Evolutionary conservation across 192 early-diverging fungal species (phyloP), one percentile per base, ranked within the genome.

Genomic region (Coemansia javaensis): DNA sequence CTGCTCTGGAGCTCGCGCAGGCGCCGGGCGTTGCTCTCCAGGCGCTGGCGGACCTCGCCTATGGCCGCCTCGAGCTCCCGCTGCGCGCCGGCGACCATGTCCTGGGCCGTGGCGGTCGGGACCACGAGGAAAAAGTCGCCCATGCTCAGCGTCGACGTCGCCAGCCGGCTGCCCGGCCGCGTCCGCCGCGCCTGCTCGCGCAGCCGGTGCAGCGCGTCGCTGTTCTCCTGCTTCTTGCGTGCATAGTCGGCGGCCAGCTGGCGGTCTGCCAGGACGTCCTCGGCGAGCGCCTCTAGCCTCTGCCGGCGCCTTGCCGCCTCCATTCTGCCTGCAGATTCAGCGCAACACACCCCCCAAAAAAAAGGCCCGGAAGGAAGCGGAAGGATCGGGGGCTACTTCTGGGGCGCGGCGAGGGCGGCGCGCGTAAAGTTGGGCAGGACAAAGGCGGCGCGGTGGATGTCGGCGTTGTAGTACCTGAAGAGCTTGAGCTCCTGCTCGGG

Each of bases 391-490:
- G n/a, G n/a, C n/a, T n/a, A n/a, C n/a, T n/a, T n/a, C n/a, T n/a
- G n/a, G n/a, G n/a, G n/a, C n/a, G 50, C 16, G 23, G 50, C 22
- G 34, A 73, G 40, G 6, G 69, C 69, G 39, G 33, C 40, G 34
- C 69, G 88, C 42, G 92, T 84, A 66, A 99, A 99, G 70, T 89
- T 85, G 34, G 96, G 96, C 32, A 97, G 77, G 34, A 90, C 76
- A 78, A 99, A 97, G 44, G 91, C 80, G 7, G 90, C 92, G 51
- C 78, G 67, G 79, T 99, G 97, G 32, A 99, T 82, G 22, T 91
- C 89, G 48, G 85, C 61, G 78, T 91, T 97, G 78, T 99, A 99
- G 79, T 97, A 99, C 53, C 80, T 82, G 71, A 85, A 90, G 43
- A 87, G 77, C 57, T 82, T 80, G 36, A 81, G 66, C 75, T 95